phyloP scores from a whole-genome alignment of 2,329 filamentous ascomycete genomes.

The Penicillium sclerotigenum region DNA sequence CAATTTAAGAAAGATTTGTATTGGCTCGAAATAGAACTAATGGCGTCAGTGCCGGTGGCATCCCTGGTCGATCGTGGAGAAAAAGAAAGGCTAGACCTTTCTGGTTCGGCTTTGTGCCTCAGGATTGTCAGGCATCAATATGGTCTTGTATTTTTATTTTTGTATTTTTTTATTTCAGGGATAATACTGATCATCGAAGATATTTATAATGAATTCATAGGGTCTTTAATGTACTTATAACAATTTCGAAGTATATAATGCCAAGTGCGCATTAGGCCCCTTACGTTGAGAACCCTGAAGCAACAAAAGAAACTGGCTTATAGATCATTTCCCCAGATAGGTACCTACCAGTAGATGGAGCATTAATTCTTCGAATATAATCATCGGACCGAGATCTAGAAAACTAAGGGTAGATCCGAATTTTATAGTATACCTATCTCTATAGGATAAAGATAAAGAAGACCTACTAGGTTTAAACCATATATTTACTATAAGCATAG shows the following conservation, averaged over 20 bases:
- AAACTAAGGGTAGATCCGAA: too few species aligned
- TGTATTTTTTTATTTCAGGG: background rate
- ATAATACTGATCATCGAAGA: background rate
- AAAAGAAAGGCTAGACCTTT: conserved; percentile 19
- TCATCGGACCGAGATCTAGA: too few species aligned
- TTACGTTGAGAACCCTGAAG: background rate
- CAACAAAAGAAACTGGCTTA: background rate
- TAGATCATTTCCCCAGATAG: background rate
- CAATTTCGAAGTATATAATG: background rate
- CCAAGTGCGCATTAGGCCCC: background rate
- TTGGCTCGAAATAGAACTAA: conserved; percentile 12
- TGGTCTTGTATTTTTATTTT: background rate
- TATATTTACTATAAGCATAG: too few species aligned
- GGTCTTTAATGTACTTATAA: background rate
- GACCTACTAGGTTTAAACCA: too few species aligned
- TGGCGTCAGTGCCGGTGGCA: conserved; percentile 23
- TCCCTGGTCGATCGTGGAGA: conserved; percentile 26
- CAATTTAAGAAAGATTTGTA: conserved; percentile 9
- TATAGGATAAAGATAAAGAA: too few species aligned
- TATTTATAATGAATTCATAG: background rate
- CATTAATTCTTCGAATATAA: too few species aligned
- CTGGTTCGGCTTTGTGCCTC: conserved; percentile 1
- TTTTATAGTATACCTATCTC: too few species aligned
- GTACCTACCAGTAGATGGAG: background rate
- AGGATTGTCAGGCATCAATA: conserved; percentile 4